phyloP scores from a whole-genome alignment of 345 rosid genomes.

The Salix brachista region DNA sequence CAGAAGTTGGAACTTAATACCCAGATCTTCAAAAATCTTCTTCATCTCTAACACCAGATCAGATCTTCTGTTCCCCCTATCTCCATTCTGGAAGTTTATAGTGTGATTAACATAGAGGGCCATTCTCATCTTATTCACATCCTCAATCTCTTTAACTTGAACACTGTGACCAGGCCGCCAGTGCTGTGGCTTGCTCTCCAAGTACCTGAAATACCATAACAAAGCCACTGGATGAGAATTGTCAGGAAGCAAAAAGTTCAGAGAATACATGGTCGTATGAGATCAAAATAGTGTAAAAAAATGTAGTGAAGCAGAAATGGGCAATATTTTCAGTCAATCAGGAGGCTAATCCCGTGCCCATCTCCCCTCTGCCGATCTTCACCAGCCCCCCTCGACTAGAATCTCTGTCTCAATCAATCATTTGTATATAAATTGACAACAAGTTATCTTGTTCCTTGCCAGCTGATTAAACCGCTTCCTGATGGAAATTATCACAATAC shows the following conservation, averaged over 20 bases:
- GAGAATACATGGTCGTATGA: not conserved
- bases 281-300: not conserved
- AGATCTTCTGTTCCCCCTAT: conserved; percentile 51
- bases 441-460: too few relatives aligned
- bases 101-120: conserved; percentile 58
- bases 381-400: too few relatives aligned
- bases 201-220: conserved; percentile 39
- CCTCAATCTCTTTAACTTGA: conserved; percentile 58
- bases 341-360: too few relatives aligned
- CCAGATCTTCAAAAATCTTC: conserved; percentile 53
- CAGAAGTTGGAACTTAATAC: conserved; percentile 51
- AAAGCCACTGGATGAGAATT: not conserved
- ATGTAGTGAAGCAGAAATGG: not conserved
- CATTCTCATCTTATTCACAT: conserved; percentile 71
- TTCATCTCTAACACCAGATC: conserved; percentile 54
- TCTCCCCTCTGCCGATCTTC: too few relatives aligned
- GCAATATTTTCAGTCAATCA: too few relatives aligned
- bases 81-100: conserved; percentile 61
- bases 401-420: too few relatives aligned
- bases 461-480: too few relatives aligned
- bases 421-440: too few relatives aligned
- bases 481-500: too few relatives aligned
- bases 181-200: conserved; percentile 62
- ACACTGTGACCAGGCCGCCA: conserved; percentile 53
- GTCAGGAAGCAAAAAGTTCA: too few relatives aligned